Evolutionary conservation across 805 yeast genomes (phyloP), one percentile per base, ranked within the genome.

Genomic region (Barnettozyma sp.): DNA sequence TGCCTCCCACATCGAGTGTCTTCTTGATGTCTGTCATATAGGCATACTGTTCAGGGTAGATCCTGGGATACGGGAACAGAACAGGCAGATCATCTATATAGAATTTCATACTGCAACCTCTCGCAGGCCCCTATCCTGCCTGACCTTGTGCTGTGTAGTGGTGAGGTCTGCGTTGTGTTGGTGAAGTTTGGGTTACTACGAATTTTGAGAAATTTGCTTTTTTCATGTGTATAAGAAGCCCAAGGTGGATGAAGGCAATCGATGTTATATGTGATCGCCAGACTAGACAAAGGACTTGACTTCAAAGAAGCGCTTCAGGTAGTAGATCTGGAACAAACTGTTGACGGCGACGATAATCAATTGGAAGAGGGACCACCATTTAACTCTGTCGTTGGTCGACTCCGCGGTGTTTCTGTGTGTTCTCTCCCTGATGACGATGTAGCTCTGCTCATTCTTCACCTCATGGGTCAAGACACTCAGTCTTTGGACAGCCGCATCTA

Each of bases 371-470:
- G 95, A 84, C 98, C 98, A 90, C 85, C 94, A 92, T 63, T 90
- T 90, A 46, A 90, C 97, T 54, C 98, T 78, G 37, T 92, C 81
- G 62, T 90, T 90, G 30, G 98, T 90, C 17, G 95, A 83, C 65
- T 90, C 98, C 6, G 98, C 97, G 8, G 98, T 90, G 65, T 90
- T 92, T 74, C 98, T 82, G 62, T 90, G 98, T 12, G 94, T 83
- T 66, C 97, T 82, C 65, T 90, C 98, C 64, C 98, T 79, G 42
- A 90, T 87, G 32, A 88, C 94, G 50, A 92, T 79, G 63, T 92
- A 92, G 50, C 84, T 75, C 46, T 68, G 94, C 63, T 92, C 98
- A 50, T 87, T 90, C 64, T 83, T 82, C 41, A 92, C 87, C 50
- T 86, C 95, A 50, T 76, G 76, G 26, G 94, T 79, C 48, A 84